phyloP scores from a whole-genome alignment of 441 rosid genomes.

The Pelargonium australe region DNA sequence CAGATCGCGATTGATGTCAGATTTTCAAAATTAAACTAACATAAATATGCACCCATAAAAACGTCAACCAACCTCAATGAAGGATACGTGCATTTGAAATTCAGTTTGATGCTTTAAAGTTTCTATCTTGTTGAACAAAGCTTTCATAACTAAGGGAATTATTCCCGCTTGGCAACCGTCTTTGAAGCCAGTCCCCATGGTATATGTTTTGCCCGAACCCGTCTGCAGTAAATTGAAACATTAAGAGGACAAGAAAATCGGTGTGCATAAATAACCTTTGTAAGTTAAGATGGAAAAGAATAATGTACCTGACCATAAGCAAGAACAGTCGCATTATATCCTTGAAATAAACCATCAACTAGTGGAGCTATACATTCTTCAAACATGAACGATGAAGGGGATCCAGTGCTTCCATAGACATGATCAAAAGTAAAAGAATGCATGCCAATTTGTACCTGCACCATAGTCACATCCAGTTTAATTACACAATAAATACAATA shows the following conservation, averaged over 20 bases:
- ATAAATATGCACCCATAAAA: slow-evolving; percentile 4
- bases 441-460: slow-evolving; percentile 85
- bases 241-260: slow-evolving; percentile 11
- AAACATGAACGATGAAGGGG: slow-evolving; percentile 71
- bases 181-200: slow-evolving; percentile 94
- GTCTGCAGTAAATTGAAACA: slow-evolving; percentile 30
- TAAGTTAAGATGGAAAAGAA: background rate
- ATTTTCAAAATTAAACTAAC: background rate
- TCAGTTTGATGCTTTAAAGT: slow-evolving; percentile 61
- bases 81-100: slow-evolving; percentile 86
- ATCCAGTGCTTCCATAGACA: slow-evolving; percentile 77
- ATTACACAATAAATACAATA: slow-evolving; percentile 3
- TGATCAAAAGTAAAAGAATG: slow-evolving; percentile 61
- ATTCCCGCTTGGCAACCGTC: slow-evolving; percentile 72
- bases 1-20: slow-evolving; percentile 1
- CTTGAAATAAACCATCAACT: slow-evolving; percentile 92
- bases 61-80: slow-evolving; percentile 69
- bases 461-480: slow-evolving; percentile 11
- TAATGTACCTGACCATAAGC: slow-evolving; percentile 76
- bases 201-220: slow-evolving; percentile 24
- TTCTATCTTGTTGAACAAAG: slow-evolving; percentile 76
- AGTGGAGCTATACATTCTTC: slow-evolving; percentile 77
- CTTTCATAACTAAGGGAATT: slow-evolving; percentile 80
- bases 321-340: slow-evolving; percentile 95
- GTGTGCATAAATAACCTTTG: background rate